phyloP scores from a whole-genome alignment of 345 rosid genomes.

The Syzygium jambos region DNA sequence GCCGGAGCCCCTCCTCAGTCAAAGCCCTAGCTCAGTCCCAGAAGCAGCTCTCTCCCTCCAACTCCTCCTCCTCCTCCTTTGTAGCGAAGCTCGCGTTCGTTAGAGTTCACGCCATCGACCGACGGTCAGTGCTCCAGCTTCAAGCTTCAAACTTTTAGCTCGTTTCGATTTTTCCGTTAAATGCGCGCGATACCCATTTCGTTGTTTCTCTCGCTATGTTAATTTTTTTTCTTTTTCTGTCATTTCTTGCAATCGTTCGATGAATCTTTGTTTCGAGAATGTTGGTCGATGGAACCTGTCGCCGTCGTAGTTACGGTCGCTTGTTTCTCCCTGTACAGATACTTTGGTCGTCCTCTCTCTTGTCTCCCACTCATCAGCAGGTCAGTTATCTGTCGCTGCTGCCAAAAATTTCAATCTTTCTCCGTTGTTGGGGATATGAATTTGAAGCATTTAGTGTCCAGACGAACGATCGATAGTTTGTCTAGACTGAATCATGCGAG shows the following conservation, averaged over 20 bases:
- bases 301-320: neutral
- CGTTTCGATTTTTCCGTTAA: neutral
- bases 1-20: neutral
- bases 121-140: neutral
- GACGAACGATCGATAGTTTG: conserved; percentile 21
- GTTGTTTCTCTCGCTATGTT: neutral
- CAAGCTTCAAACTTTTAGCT: conserved; percentile 10
- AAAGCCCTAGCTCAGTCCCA: neutral
- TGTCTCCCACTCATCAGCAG: neutral
- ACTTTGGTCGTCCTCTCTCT: neutral
- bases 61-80: neutral
- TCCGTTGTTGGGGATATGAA: conserved; percentile 7
- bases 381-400: neutral
- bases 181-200: neutral
- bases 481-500: conserved; percentile 15
- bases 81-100: neutral
- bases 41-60: neutral
- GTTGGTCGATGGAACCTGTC: neutral
- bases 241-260: neutral
- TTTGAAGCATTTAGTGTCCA: conserved; percentile 30
- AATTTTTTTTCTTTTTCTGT: neutral
- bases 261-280: neutral
- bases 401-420: conserved; percentile 11
- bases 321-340: conserved; percentile 29
- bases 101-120: neutral